A percentile compares a stretch with the other conserved stretches of the same genome.
Evolutionary conservation across 257 asterid genomes (phyloP).

Genomic region (Nicotiana paniculata): DNA sequence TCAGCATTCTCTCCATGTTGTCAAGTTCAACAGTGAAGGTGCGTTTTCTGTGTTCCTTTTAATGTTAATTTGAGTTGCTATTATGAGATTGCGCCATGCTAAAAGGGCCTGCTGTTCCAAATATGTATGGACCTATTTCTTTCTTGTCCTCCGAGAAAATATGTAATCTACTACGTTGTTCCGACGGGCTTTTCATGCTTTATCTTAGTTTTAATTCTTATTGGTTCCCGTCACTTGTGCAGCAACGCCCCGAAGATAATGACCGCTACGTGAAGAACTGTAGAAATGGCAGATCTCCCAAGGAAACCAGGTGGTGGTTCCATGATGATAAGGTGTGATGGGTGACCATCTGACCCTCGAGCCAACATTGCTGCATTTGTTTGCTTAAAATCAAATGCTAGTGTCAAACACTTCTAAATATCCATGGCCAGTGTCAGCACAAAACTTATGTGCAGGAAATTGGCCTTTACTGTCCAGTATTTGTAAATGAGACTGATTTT

Average conservation of each 20-base stretch:
- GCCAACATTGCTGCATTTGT: conserved; percentile 10
- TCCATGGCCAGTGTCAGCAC: conserved; percentile 8
- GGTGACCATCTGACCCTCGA: conserved; percentile 2
- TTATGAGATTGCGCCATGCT: neutral
- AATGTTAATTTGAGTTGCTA: neutral
- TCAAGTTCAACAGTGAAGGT: conserved; percentile 94
- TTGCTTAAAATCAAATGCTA: conserved; percentile 10
- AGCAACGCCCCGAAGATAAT: conserved; percentile 97
- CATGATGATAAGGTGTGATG: conserved; percentile 87
- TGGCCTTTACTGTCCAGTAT: conserved; percentile 13
- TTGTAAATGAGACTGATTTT: conserved; percentile 17
- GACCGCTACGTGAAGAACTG: conserved; percentile 96
- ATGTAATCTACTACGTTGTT: neutral
- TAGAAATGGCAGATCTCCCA: conserved; percentile 86
- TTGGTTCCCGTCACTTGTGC: conserved; percentile 17
- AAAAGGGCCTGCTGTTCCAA: neutral
- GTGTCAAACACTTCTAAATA: neutral
- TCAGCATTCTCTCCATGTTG: conserved; percentile 96
- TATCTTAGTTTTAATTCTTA: conserved; percentile 1
- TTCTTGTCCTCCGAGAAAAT: neutral
- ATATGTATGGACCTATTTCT: neutral
- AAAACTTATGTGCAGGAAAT: conserved; percentile 3
- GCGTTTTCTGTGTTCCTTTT: neutral
- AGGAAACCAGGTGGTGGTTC: conserved; percentile 99
- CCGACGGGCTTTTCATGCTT: neutral